Percentiles rank a stretch among this genome's conserved stretches.
phyloP scores from a whole-genome alignment of 441 rosid genomes.

The Jatropha podagrica region DNA sequence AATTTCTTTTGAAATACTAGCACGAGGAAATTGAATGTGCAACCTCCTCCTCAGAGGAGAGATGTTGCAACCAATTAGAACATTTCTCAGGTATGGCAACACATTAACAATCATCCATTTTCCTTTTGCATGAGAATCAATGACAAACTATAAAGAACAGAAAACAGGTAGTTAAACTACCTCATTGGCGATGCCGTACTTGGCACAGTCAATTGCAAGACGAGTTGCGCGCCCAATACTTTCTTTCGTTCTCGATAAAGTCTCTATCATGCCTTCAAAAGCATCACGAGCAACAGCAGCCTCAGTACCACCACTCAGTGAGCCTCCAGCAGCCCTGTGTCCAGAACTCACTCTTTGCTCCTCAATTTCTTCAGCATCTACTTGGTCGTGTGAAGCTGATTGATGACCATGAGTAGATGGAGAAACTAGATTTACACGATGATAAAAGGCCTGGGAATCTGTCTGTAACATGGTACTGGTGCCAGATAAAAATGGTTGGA shows the following conservation, averaged over 20 bases:
- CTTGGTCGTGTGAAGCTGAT: conserved; percentile 42
- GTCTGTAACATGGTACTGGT: conserved; percentile 37
- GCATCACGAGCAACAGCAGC: conserved; percentile 99
- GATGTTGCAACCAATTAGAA: background rate
- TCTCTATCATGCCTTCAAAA: conserved; percentile 99
- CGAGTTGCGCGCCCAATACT: conserved; percentile 99
- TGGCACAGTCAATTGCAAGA: conserved; percentile 98
- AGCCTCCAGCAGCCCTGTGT: conserved; percentile 61
- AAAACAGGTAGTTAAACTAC: conserved; percentile 35
- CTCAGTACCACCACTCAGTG: conserved; percentile 93
- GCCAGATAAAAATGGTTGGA: conserved; percentile 48
- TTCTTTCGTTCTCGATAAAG: conserved; percentile 96
- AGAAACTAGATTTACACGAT: conserved; percentile 42
- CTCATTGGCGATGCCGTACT: conserved; percentile 96
- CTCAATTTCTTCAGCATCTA: conserved; percentile 67
- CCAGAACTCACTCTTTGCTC: conserved; percentile 79
- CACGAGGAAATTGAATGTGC: background rate
- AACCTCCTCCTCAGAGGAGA: background rate
- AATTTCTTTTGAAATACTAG: background rate
- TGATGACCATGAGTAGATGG: conserved; percentile 57
- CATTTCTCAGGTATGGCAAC: background rate
- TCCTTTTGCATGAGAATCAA: background rate
- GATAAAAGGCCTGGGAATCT: conserved; percentile 47
- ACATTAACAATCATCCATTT: background rate
- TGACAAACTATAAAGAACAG: background rate